A percentile compares a stretch with the other conserved stretches of the same genome.
These are phyloP conservation scores for Laburnicola sp. DNA, from an alignment of 2,329 filamentous ascomycete species.

Conservation along the genomic window DNA sequence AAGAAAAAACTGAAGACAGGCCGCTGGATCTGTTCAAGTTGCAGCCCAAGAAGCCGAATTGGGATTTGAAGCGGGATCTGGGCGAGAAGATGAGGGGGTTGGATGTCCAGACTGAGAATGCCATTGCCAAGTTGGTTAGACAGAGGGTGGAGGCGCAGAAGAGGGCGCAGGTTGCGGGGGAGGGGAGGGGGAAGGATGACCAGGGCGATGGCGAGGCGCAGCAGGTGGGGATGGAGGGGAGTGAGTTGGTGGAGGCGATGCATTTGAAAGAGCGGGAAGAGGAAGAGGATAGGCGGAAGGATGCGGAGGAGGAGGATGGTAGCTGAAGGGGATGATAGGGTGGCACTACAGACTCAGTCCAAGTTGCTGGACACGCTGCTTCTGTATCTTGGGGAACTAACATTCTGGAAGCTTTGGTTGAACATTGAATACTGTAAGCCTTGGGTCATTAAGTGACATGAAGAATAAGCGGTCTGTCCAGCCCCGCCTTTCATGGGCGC, in stretches of 20 bases:
- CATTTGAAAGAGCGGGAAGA: conserved; percentile 44
- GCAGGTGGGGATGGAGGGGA: conserved; percentile 45
- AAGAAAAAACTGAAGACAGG: conserved; percentile 66
- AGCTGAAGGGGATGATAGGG: conserved; percentile 26
- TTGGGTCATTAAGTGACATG: too few relatives aligned
- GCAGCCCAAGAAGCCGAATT: conserved; percentile 97
- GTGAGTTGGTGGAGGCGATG: conserved; percentile 47
- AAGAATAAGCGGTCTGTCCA: neutral
- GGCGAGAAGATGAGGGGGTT: conserved; percentile 82
- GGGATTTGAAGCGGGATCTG: conserved; percentile 92
- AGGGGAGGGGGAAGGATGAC: too few relatives aligned
- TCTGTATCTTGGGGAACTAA: too few relatives aligned
- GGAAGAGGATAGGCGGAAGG: conserved; percentile 69
- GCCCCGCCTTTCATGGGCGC: too few relatives aligned
- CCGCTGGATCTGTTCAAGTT: conserved; percentile 91
- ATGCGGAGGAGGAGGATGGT: conserved; percentile 62
- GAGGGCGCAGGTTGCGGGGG: conserved; percentile 61
- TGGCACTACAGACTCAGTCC: too few relatives aligned
- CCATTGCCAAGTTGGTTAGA: conserved; percentile 82
- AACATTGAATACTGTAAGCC: too few relatives aligned
- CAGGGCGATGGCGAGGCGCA: conserved; percentile 41
- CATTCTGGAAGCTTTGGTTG: too few relatives aligned
- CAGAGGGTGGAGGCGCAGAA: conserved; percentile 76
- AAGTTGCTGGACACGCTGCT: too few relatives aligned
- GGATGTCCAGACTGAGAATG: conserved; percentile 87